These are phyloP conservation scores for Cutaneotrichosporon cavernicola DNA, from an alignment of 1,284 basidiomycete species.

Conservation along the genomic window DNA sequence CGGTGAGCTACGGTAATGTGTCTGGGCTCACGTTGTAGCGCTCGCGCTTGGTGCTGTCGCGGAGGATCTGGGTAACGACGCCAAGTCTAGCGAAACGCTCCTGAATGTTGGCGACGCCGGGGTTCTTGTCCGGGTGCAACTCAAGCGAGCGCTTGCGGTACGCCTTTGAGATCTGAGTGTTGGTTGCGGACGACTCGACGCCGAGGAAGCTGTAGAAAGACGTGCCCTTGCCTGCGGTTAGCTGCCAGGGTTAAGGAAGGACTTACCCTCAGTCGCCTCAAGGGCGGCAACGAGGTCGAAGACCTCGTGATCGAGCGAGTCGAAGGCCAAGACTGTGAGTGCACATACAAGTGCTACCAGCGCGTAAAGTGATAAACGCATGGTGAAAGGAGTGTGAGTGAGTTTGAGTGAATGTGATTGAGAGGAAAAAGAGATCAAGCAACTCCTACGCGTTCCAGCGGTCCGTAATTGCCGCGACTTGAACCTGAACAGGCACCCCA, in stretches of 20 bases:
- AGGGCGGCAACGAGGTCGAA: conserved; percentile 89
- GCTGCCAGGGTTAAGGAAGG: background rate
- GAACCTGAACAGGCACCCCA: background rate
- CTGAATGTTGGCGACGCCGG: conserved; percentile 71
- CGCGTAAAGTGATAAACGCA: conserved; percentile 18
- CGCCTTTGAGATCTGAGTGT: conserved; percentile 74
- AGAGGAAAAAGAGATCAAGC: background rate
- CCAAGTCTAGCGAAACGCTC: conserved; percentile 85
- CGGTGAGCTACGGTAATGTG: background rate
- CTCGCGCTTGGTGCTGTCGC: conserved; percentile 70
- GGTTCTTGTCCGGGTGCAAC: conserved; percentile 92
- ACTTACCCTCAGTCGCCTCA: conserved; percentile 72
- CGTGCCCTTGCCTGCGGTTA: conserved; percentile 67
- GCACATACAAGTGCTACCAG: conserved; percentile 20
- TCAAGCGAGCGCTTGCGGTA: conserved; percentile 84
- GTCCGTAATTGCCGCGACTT: background rate
- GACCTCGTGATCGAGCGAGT: conserved; percentile 86
- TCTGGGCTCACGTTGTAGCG: conserved; percentile 60
- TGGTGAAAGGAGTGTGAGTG: conserved; percentile 9
- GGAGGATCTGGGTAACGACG: conserved; percentile 76
- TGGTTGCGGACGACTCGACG: conserved; percentile 67
- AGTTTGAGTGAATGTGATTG: background rate
- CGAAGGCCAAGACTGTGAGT: conserved; percentile 29
- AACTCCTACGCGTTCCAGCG: no score
- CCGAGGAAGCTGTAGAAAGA: conserved; percentile 86